phyloP scores from a whole-genome alignment of 176 grass and related monocot species.

The Calamus simplicifolius region DNA sequence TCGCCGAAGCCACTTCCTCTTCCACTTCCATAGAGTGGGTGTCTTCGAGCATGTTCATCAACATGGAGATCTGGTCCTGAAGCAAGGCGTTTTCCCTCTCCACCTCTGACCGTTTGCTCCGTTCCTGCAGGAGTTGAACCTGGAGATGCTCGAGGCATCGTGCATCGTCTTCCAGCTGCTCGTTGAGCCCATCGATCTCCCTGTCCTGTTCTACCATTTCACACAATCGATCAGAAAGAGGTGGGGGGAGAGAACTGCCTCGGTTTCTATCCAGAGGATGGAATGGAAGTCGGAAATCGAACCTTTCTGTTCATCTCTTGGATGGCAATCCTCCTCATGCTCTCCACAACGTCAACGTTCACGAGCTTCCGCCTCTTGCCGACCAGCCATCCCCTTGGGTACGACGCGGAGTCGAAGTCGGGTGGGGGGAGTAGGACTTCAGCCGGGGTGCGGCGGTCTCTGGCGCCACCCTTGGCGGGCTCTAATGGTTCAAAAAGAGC shows the following conservation, averaged over 20 bases:
- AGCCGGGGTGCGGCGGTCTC: slow-evolving; percentile 24
- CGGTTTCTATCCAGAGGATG: too few species aligned
- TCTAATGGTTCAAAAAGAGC: slow-evolving; percentile 84
- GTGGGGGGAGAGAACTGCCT: not conserved
- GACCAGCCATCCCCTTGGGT: slow-evolving; percentile 89
- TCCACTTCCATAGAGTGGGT: slow-evolving; percentile 33
- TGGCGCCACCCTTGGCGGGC: slow-evolving; percentile 26
- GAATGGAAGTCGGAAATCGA: slow-evolving; percentile 15
- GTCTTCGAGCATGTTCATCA: slow-evolving; percentile 74
- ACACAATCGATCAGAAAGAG: not conserved
- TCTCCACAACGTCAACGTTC: slow-evolving; percentile 98
- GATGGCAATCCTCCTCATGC: slow-evolving; percentile 84
- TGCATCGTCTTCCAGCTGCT: slow-evolving; percentile 91
- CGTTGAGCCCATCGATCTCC: slow-evolving; percentile 83
- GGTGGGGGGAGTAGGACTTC: slow-evolving; percentile 91
- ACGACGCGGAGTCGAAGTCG: slow-evolving; percentile 64
- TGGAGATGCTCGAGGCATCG: slow-evolving; percentile 76
- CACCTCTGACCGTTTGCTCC: slow-evolving; percentile 63
- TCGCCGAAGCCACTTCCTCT: slow-evolving; percentile 23
- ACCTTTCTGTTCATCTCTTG: slow-evolving; percentile 99
- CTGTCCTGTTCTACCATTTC: slow-evolving; percentile 50
- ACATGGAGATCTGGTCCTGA: slow-evolving; percentile 74
- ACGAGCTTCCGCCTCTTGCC: slow-evolving; percentile 98
- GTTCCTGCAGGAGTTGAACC: slow-evolving; percentile 61
- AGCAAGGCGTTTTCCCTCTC: slow-evolving; percentile 83